phyloP scores from a whole-genome alignment of 176 grass and related monocot species.

The Triticum turgidum region DNA sequence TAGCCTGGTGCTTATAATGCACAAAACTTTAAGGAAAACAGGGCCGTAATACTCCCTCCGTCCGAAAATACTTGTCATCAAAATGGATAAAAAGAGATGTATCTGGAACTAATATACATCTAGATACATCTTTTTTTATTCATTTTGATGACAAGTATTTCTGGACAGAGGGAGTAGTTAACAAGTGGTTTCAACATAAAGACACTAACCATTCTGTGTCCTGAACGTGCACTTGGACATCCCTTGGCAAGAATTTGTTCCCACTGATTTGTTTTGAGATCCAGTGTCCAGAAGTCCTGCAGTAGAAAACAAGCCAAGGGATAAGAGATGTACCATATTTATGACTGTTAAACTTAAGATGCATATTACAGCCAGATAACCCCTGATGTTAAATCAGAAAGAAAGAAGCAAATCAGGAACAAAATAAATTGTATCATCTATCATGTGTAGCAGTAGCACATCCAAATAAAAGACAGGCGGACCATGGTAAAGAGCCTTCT shows the following conservation, averaged over 20 bases:
- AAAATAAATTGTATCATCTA: neutral
- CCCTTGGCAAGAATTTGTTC: conserved; percentile 87
- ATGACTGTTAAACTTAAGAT: conserved; percentile 13
- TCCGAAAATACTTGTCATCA: too few species aligned
- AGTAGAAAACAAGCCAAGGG: conserved; percentile 26
- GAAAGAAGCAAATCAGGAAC: neutral
- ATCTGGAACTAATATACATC: too few species aligned
- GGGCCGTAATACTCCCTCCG: neutral
- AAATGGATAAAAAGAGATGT: too few species aligned
- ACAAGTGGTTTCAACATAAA: conserved; percentile 19
- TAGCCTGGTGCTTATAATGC: conserved; percentile 15
- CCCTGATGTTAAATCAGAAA: conserved; percentile 6
- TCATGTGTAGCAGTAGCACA: neutral
- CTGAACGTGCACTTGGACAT: conserved; percentile 97
- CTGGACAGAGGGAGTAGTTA: neutral
- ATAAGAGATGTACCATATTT: conserved; percentile 11
- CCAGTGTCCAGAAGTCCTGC: conserved; percentile 89
- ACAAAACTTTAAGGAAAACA: neutral
- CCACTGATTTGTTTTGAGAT: conserved; percentile 98
- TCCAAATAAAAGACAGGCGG: neutral
- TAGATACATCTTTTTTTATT: too few species aligned
- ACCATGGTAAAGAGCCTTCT: neutral
- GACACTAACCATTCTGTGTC: conserved; percentile 79
- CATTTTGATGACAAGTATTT: too few species aligned
- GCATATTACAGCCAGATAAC: neutral